phyloP scores from a whole-genome alignment of 116 monocot genomes.

The Papilionanthe hybrid region DNA sequence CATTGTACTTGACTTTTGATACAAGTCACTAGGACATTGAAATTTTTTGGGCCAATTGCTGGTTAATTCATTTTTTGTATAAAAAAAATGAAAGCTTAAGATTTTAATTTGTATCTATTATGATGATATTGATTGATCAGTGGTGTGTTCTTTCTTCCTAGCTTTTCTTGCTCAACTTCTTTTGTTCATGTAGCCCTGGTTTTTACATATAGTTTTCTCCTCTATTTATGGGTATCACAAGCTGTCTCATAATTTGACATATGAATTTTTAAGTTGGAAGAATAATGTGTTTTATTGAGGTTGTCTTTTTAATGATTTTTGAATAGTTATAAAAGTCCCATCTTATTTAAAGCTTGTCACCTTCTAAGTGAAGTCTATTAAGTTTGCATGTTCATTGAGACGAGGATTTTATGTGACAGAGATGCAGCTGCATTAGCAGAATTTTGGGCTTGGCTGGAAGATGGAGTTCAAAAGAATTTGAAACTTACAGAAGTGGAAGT shows the following conservation, averaged over 20 bases:
- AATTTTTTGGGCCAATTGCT: neutral
- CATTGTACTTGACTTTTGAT: neutral
- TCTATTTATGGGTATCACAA: neutral
- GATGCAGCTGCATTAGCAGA: conserved; percentile 90
- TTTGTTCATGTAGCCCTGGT: neutral
- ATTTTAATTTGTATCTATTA: neutral
- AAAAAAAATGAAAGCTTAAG: neutral
- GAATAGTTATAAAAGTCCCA: neutral
- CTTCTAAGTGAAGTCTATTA: neutral
- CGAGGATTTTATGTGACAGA: conserved; percentile 29
- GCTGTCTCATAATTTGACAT: neutral
- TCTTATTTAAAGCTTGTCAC: neutral
- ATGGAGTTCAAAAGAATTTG: conserved; percentile 40
- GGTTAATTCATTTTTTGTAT: neutral
- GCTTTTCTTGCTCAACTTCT: neutral
- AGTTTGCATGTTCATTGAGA: neutral
- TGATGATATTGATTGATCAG: neutral
- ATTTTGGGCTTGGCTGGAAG: conserved; percentile 95
- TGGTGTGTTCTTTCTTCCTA: neutral
- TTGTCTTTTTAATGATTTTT: neutral
- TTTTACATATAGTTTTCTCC: neutral
- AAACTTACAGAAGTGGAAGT: conserved; percentile 66
- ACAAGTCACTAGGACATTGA: neutral
- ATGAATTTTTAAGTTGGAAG: neutral
- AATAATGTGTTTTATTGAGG: neutral